Evolutionary conservation across 306 rosid species (phyloP), one percentile per base, ranked within the genome.

Genomic region (Quercus berberidifolia): DNA sequence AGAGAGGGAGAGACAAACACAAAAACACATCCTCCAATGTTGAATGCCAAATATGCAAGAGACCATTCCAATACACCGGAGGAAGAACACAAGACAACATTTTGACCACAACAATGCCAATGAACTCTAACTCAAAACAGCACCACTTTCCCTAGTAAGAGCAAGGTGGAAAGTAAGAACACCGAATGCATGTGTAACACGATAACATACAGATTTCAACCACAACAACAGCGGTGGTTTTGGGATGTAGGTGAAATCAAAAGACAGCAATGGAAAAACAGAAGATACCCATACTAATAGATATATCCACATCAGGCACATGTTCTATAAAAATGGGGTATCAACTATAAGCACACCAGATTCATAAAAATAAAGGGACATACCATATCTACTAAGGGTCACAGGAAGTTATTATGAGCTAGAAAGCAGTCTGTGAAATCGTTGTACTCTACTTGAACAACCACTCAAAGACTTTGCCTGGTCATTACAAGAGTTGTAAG

Each of bases 391-490:
- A 86, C 88, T 87, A 81, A 86, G 80, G 35, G 80, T 81, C 86
- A 76, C 67, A 74, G 85, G 74, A 69, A 56, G 86, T 72, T 65
- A 76, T 87, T 80, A 91, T 64, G 91, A 73, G 71, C 76, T 76
- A 75, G 88, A 81, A 81, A 95, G 89, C 86, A 91, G 57, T 46
- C 77, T 87, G 73, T 77, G 88, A 89, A 89, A 89, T 84, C 91
- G 90, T 35, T 85, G 89, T 57, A 75, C 63, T 86, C 98, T 91
- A 74, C 87, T 87, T 38, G 89, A 81, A 78, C 58, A 21, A 80
- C 78, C 85, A 72, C 79, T 74, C 21, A 87, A 83, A 72, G 93
- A 82, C 79, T 81, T 89, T 21, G 75, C 74, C 87, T 71, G 90
- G 65, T 76, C 82, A 55, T 78, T 87, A 84, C 89, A 80, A 28